Evolutionary conservation across 352 stramenopile genomes (phyloP), one percentile per base, ranked within the genome.

Genomic region (Pilasporangium apinafurcum): DNA sequence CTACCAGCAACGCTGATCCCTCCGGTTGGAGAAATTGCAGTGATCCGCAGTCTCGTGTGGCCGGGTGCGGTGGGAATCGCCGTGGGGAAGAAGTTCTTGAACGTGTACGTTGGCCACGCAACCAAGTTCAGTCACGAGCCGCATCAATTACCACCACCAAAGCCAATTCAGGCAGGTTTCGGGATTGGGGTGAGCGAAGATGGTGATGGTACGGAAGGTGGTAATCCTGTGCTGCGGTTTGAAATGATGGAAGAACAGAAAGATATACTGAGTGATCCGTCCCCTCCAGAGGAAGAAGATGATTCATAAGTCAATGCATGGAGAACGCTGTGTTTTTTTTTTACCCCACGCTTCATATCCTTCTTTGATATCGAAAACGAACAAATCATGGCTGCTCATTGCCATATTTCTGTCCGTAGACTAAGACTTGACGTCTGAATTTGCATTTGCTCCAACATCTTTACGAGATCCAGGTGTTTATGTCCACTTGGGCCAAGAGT

Each of bases 91-190:
- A 89, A 83, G 50, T 95, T 93, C 48, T 64, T 90, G 3, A 96
- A 95, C 58, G 60, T 95, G 20, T 96, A 96, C 44, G 84, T 95
- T 0, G 86, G 87, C 32, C 65, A 96, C 44, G 86, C 73, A 4
- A 53, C 93, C 47, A 91, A 92, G 49, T 80, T 74, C 45, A 82
- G 61, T 27, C 46, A 46, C 6, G 68, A 71, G 55, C 73, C 68
- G 24, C 90, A 69, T 57, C 83, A 76, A 45, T 57, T 77, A 13
- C 63, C 53, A 55, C 55, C 59, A 16, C 72, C 71, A n/a, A 63
- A 72, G 31, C 56, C 59, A 4, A 58, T 87, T 5, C 63, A 86
- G 41, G 33, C 48, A 24, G 66, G 71, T 10, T 87, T 59, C 53
- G 68, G 73, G 6, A 59, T 87, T 12, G 48, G 45, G 12, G 26